Evolutionary conservation across 345 rosid species (phyloP), one percentile per base, ranked within the genome.

Genomic region (Citrus medica): DNA sequence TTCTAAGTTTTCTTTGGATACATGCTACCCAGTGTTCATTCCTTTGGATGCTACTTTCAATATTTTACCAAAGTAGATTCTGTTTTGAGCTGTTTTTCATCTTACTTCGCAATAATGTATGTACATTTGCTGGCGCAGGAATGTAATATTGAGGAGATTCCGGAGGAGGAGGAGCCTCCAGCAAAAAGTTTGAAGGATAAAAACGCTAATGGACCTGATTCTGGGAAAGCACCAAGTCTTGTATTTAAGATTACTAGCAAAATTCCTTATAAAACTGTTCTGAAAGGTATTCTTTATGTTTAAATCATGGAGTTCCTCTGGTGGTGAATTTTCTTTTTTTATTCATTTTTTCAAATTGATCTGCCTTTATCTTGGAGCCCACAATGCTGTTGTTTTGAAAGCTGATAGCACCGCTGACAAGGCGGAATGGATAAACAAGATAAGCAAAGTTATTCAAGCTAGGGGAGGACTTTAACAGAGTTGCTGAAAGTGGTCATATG

Each of bases 201-300:
- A 83, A 95, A 92, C 81, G 84, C 91, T 40, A 92, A 92, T 85
- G 98, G 99, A 73, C 94, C 95, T 37, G 92, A 87, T 76, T 75
- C 91, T 32, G 87, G 77, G 74, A 91, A 90, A 86, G 90, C 81
- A 79, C 83, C 89, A 37, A 84, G 85, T 86, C 97, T 94, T 76
- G 86, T 89, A 51, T 94, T 96, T 84, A 94, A 94, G 88, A 88
- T 94, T 83, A 90, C 92, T 33, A 90, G 97, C 85, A 92, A 79
- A 86, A 97, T 96, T 82, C 94, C 93, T 17, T 96, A 94, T 83
- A 94, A 96, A 85, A 96, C 98, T 74, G 94, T 91, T 73, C 81
- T 93, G 68, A 90, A 91, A 90, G 94, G 95, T 93, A 79, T 73
- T 56, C 14, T 13, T 72, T 32, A 63, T 79, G 17, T 22, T 56